Conservation (phyloP, 805 yeast species). For the Saccharomycopsis synnaedendra region DNA sequence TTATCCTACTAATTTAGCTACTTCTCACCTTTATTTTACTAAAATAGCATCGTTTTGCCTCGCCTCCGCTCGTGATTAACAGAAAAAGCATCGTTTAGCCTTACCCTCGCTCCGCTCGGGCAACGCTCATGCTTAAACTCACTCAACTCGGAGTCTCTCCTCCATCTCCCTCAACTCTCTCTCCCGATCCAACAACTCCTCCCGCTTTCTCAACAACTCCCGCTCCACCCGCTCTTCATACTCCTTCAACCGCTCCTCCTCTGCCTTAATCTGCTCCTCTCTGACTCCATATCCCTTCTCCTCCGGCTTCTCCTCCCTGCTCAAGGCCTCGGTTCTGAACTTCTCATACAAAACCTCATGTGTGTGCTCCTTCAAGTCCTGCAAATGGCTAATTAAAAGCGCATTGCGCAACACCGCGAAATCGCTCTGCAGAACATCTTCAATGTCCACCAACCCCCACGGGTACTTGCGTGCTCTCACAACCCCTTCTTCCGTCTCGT, state of each 20-base stretch:
- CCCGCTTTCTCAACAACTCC: slow-evolving; percentile 68
- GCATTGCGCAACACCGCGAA: slow-evolving; percentile 72
- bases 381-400: slow-evolving; percentile 70
- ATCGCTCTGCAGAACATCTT: slow-evolving; percentile 68
- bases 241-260: slow-evolving; percentile 78
- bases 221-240: slow-evolving; percentile 86
- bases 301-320: slow-evolving; percentile 30
- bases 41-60: background rate
- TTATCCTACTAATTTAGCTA: no score
- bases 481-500: slow-evolving; percentile 31
- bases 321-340: slow-evolving; percentile 79
- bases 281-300: slow-evolving; percentile 44
- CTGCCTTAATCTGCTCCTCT: slow-evolving; percentile 82
- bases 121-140: no score
- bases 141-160: slow-evolving; percentile 32
- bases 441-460: slow-evolving; percentile 50
- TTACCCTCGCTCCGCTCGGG: slow-evolving; percentile 16
- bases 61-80: background rate
- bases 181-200: slow-evolving; percentile 77
- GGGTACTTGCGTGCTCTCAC: slow-evolving; percentile 46
- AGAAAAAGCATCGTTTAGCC: background rate
- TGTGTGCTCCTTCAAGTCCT: slow-evolving; percentile 81
- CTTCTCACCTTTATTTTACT: no score
- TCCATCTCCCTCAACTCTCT: slow-evolving; percentile 76
- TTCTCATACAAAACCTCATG: slow-evolving; percentile 81